A percentile compares a stretch with the other conserved stretches of the same genome.
Evolutionary conservation across 768 basidiomycete species (phyloP).

Genomic region (Pisolithus sp.): DNA sequence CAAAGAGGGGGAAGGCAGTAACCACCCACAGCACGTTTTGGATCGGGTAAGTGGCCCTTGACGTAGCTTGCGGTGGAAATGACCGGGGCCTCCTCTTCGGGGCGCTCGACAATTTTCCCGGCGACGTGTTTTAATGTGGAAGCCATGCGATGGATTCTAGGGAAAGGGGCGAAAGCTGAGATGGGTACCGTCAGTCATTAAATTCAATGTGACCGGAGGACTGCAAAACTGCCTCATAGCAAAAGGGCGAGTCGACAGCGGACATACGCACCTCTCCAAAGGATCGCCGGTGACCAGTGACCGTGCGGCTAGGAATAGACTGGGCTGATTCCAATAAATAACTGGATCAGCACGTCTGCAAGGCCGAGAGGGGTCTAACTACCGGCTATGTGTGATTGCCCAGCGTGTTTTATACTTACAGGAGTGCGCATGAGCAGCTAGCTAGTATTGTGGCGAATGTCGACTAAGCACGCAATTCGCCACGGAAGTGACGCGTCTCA

Average conservation of each 20-base stretch:
- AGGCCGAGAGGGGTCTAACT: too few relatives aligned
- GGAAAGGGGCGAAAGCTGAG: background rate
- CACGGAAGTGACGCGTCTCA: slow-evolving; percentile 5
- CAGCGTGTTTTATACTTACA: background rate
- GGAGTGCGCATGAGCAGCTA: too few relatives aligned
- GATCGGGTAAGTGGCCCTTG: slow-evolving; percentile 33
- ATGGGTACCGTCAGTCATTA: background rate
- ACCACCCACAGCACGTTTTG: slow-evolving; percentile 44
- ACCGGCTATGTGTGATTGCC: background rate
- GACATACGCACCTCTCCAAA: too few relatives aligned
- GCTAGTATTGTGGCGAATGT: background rate
- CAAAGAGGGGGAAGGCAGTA: background rate
- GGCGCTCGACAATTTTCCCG: slow-evolving; percentile 55
- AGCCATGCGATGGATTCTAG: slow-evolving; percentile 26
- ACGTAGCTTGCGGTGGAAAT: slow-evolving; percentile 57
- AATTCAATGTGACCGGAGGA: too few relatives aligned
- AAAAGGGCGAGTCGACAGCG: too few relatives aligned
- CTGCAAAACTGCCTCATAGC: too few relatives aligned
- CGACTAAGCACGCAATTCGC: slow-evolving; percentile 12
- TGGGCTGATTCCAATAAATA: too few relatives aligned
- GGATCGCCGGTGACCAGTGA: too few relatives aligned
- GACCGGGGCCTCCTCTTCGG: slow-evolving; percentile 53
- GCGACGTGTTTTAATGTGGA: slow-evolving; percentile 39
- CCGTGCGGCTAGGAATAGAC: too few relatives aligned
- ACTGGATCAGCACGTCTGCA: too few relatives aligned